A percentile compares a stretch with the other conserved stretches of the same genome.
phyloP scores from a whole-genome alignment of 2,329 filamentous ascomycete genomes.

The Aspergillus puulaauensis region DNA sequence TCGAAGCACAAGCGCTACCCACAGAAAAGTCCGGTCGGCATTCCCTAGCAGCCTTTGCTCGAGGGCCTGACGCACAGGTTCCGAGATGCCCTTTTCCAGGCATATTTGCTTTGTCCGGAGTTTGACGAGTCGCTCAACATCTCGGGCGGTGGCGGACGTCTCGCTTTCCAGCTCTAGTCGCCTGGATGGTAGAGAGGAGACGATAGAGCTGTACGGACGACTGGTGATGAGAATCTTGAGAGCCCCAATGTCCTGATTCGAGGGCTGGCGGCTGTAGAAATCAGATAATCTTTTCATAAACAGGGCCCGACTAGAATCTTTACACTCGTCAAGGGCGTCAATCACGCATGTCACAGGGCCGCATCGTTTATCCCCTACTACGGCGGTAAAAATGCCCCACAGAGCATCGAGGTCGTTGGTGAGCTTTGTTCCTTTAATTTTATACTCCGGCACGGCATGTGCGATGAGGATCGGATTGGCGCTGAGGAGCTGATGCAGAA shows the following conservation, averaged over 20 bases:
- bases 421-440: too few relatives aligned
- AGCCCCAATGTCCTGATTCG: background rate
- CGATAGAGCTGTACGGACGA: conserved; percentile 22
- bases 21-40: conserved; percentile 41
- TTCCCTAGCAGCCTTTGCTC: conserved; percentile 25
- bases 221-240: conserved; percentile 40
- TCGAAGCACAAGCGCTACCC: conserved; percentile 37
- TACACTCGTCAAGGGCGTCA: conserved; percentile 46
- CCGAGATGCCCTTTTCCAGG: conserved; percentile 16
- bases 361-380: background rate
- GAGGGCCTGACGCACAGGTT: conserved; percentile 24
- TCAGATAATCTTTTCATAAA: conserved; percentile 25
- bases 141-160: conserved; percentile 19
- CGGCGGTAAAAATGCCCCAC: conserved; percentile 30
- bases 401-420: conserved; percentile 23
- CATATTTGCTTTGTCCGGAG: background rate
- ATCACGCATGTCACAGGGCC: conserved; percentile 22
- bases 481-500: conserved; percentile 42
- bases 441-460: too few relatives aligned
- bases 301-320: conserved; percentile 13
- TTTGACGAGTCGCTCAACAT: conserved; percentile 19
- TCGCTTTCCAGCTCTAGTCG: background rate
- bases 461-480: too few relatives aligned
- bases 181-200: conserved; percentile 10
- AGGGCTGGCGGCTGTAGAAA: conserved; percentile 18